Conservation (phyloP, 176 grass and related monocot genomes). For the Phoenix dactylifera region DNA sequence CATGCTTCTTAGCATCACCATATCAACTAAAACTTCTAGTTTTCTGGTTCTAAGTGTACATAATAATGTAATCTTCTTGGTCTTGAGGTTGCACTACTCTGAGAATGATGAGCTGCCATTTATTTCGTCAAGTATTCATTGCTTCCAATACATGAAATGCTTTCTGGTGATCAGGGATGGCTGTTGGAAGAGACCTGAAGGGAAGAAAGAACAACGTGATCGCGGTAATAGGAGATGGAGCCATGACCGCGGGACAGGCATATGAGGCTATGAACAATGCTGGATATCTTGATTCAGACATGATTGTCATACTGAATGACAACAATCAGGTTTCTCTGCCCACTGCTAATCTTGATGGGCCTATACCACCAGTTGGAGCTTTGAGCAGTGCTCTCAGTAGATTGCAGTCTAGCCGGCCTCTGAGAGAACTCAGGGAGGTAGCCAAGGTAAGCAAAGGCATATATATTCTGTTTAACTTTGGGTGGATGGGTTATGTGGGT, state of each 20-base stretch:
- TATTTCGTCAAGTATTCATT: too few relatives aligned
- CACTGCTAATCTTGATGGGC: slow-evolving; percentile 89
- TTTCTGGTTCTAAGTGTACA: too few relatives aligned
- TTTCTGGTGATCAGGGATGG: slow-evolving; percentile 45
- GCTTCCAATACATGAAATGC: too few relatives aligned
- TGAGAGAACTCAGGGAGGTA: slow-evolving; percentile 95
- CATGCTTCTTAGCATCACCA: too few relatives aligned
- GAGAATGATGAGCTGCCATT: too few relatives aligned
- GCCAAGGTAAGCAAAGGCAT: slow-evolving; percentile 54
- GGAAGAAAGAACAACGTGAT: slow-evolving; percentile 83
- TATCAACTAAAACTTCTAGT: too few relatives aligned
- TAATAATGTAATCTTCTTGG: too few relatives aligned
- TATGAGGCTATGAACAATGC: slow-evolving; percentile 99
- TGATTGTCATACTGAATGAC: slow-evolving; percentile 99
- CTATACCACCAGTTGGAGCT: slow-evolving; percentile 83
- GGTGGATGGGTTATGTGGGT: too few relatives aligned
- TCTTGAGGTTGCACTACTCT: too few relatives aligned
- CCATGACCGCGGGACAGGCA: slow-evolving; percentile 98
- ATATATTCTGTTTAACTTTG: too few relatives aligned
- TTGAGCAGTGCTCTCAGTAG: slow-evolving; percentile 83
- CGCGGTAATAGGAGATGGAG: slow-evolving; percentile 88
- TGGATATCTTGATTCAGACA: slow-evolving; percentile 92
- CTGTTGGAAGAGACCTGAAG: slow-evolving; percentile 83
- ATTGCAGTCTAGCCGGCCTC: slow-evolving; percentile 81
- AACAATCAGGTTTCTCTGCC: slow-evolving; percentile 98